Evolutionary conservation across 2,329 filamentous ascomycete genomes (phyloP).

Genomic region (Graphilbum fragrans): DNA sequence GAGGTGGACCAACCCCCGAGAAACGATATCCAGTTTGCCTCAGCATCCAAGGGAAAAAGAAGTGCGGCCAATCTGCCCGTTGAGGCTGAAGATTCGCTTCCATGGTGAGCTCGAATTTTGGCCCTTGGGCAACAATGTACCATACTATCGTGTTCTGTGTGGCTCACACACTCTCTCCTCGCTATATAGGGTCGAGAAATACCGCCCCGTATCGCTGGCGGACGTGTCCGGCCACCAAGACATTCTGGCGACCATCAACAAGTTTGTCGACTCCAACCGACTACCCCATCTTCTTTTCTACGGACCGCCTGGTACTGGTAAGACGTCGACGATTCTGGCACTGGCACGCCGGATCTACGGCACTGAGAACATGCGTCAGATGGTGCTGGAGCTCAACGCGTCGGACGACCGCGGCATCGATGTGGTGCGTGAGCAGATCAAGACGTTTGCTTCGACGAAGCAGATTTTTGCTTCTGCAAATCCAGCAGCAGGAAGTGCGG

Average conservation of each 20-base stretch:
- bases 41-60: slow-evolving; percentile 65
- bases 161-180: too few species aligned
- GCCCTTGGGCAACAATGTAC: background rate
- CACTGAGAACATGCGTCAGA: slow-evolving; percentile 82
- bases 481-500: background rate
- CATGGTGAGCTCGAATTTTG: slow-evolving; percentile 50
- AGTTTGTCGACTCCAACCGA: slow-evolving; percentile 88
- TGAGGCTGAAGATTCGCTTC: slow-evolving; percentile 84
- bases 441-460: slow-evolving; percentile 95
- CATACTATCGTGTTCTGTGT: slow-evolving; percentile 3
- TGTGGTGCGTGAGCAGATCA: slow-evolving; percentile 96
- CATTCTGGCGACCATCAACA: slow-evolving; percentile 94
- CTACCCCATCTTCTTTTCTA: slow-evolving; percentile 94
- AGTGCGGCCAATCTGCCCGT: slow-evolving; percentile 86
- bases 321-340: slow-evolving; percentile 92
- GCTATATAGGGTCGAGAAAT: slow-evolving; percentile 91
- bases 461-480: slow-evolving; percentile 64
- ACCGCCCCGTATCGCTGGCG: slow-evolving; percentile 74
- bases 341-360: slow-evolving; percentile 91
- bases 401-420: slow-evolving; percentile 97
- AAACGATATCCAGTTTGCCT: slow-evolving; percentile 54
- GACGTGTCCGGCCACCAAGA: slow-evolving; percentile 97
- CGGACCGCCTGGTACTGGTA: slow-evolving; percentile 90
- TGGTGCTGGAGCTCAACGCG: slow-evolving; percentile 96
- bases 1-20: slow-evolving; percentile 42